Evolutionary conservation across 208 protist genomes (phyloP).

Genomic region (Tritrichomonas foetus): DNA sequence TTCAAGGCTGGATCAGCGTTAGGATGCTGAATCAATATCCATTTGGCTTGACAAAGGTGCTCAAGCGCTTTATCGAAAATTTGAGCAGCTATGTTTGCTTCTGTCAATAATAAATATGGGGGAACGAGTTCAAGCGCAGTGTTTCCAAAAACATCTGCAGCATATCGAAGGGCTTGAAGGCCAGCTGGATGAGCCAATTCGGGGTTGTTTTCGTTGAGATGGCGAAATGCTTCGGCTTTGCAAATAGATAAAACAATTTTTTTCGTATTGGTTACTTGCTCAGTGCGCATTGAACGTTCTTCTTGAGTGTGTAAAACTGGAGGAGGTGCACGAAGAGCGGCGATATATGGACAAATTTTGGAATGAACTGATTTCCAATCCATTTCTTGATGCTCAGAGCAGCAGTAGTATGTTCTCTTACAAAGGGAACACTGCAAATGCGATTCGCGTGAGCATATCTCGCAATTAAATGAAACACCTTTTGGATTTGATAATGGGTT

Average conservation of each 20-base stretch:
- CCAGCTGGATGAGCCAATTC: conserved; percentile 42
- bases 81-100: conserved; percentile 45
- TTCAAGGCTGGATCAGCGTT: conserved; percentile 16
- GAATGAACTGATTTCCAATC: conserved; percentile 46
- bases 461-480: conserved; percentile 44
- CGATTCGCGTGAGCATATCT: conserved; percentile 39
- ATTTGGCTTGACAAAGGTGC: conserved; percentile 43
- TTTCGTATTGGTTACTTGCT: conserved; percentile 21
- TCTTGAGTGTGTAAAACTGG: conserved; percentile 44
- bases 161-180: conserved; percentile 40
- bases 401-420: conserved; percentile 47
- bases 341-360: conserved; percentile 43
- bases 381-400: conserved; percentile 42
- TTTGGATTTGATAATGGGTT: conserved; percentile 45
- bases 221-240: conserved; percentile 33
- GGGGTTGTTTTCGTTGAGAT: conserved; percentile 40
- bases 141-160: conserved; percentile 41
- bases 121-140: conserved; percentile 42
- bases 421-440: conserved; percentile 46
- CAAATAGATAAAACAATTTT: conserved; percentile 41
- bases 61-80: conserved; percentile 42
- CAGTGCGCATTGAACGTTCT: conserved; percentile 1
- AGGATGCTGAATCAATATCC: conserved; percentile 43
- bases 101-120: conserved; percentile 45
- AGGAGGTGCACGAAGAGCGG: conserved; percentile 37